Evolutionary conservation across 2,329 filamentous ascomycete species (phyloP).

Genomic region (Phyllosticta capitalensis): DNA sequence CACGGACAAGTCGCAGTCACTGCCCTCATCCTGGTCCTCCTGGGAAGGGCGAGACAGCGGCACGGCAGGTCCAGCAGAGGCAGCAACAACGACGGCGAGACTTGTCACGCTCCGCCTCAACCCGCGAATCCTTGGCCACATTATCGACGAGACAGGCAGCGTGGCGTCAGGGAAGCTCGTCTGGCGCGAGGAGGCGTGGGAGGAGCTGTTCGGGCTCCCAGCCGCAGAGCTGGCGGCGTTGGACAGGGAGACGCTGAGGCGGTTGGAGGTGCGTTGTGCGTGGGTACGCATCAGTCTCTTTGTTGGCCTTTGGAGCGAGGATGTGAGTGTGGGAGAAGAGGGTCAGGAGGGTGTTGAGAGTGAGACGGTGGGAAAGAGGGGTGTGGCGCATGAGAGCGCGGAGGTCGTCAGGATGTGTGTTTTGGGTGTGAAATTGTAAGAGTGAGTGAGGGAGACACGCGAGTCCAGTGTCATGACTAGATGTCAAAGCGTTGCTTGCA

Average conservation of each 20-base stretch:
- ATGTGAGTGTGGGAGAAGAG: background rate
- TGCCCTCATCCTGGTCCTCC: too few species aligned
- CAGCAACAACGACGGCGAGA: too few species aligned
- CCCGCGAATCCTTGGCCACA: slow-evolving; percentile 33
- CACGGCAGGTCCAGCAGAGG: too few species aligned
- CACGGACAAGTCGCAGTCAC: too few species aligned
- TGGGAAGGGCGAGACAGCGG: too few species aligned
- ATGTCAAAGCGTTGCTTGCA: too few species aligned
- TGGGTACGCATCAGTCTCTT: slow-evolving; percentile 45
- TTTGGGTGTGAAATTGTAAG: background rate
- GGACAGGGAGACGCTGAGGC: slow-evolving; percentile 32
- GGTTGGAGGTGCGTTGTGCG: slow-evolving; percentile 43
- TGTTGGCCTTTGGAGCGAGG: slow-evolving; percentile 35
- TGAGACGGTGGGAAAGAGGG: background rate
- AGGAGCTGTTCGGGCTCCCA: slow-evolving; percentile 37
- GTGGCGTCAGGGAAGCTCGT: slow-evolving; percentile 44
- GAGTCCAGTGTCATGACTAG: background rate
- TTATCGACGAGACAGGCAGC: slow-evolving; percentile 48
- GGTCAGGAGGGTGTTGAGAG: background rate
- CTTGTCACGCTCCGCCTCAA: slow-evolving; percentile 29
- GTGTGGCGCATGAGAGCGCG: background rate
- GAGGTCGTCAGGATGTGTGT: background rate
- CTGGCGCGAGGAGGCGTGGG: slow-evolving; percentile 46
- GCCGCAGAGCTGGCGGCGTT: slow-evolving; percentile 35
- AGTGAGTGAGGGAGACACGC: background rate